phyloP scores from a whole-genome alignment of 306 rosid genomes.

The Cicer bijugum region DNA sequence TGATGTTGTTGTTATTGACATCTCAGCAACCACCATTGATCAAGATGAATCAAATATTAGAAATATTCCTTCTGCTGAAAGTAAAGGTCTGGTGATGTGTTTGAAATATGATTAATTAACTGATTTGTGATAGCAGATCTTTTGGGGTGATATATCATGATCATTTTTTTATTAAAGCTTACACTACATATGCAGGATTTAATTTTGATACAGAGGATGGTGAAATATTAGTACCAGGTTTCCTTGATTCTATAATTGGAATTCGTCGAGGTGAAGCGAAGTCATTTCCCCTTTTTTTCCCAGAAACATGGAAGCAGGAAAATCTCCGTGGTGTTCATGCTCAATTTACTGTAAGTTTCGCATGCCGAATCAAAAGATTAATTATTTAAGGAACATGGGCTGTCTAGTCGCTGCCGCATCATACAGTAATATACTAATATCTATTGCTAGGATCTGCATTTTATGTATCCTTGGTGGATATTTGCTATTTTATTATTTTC shows the following conservation, averaged over 20 bases:
- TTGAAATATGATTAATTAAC: constrained; percentile 39
- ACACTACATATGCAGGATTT: constrained; percentile 61
- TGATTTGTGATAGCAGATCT: background rate
- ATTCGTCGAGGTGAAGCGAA: constrained; percentile 74
- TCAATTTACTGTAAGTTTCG: constrained; percentile 80
- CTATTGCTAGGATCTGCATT: too few species aligned
- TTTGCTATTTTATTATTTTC: background rate
- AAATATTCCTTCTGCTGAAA: constrained; percentile 87
- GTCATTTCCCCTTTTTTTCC: constrained; percentile 87
- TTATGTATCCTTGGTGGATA: constrained; percentile 15
- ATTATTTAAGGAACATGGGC: constrained; percentile 14
- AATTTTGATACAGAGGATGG: constrained; percentile 90
- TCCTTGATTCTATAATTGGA: constrained; percentile 77
- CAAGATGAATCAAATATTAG: constrained; percentile 70
- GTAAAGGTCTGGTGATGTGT: constrained; percentile 68
- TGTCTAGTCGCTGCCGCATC: too few species aligned
- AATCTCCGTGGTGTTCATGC: constrained; percentile 81
- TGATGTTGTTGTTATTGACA: constrained; percentile 79
- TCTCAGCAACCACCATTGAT: constrained; percentile 82
- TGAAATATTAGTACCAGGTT: constrained; percentile 72
- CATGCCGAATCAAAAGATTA: background rate
- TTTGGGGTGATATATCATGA: constrained; percentile 22
- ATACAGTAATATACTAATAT: too few species aligned
- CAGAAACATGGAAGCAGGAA: constrained; percentile 92
- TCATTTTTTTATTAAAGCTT: constrained; percentile 43